Conservation (phyloP, 2,329 filamentous ascomycete genomes). For the Diaporthe sp. region DNA sequence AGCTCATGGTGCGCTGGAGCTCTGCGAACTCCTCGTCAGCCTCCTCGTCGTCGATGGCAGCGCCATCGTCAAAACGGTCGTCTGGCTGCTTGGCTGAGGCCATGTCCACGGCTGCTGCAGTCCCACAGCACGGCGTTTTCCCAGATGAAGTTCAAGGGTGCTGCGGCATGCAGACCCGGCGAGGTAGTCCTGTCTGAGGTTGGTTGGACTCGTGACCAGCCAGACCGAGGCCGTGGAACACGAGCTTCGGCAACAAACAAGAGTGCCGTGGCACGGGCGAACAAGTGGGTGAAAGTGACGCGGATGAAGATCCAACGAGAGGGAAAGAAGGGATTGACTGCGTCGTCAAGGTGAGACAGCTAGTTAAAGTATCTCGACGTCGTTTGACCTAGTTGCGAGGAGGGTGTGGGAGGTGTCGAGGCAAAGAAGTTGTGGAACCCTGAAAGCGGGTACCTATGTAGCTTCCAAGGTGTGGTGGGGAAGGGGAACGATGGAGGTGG, state of each 20-base stretch:
- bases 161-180: neutral
- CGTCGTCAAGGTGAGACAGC: conserved; percentile 29
- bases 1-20: conserved; percentile 56
- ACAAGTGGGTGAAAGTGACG: neutral
- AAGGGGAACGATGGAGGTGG: conserved; percentile 23
- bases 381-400: conserved; percentile 33
- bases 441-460: conserved; percentile 35
- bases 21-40: conserved; percentile 50
- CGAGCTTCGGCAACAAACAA: conserved; percentile 1
- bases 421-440: conserved; percentile 36
- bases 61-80: conserved; percentile 41
- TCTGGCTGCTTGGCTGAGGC: conserved; percentile 12
- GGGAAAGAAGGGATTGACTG: neutral
- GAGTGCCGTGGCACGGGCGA: neutral
- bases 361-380: conserved; percentile 37
- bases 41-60: conserved; percentile 49
- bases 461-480: conserved; percentile 37
- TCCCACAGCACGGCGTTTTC: neutral
- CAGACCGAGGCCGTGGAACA: conserved; percentile 31
- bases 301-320: neutral
- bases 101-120: conserved; percentile 14
- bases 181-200: neutral
- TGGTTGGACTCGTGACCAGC: conserved; percentile 24
- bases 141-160: neutral
- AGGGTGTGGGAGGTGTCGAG: conserved; percentile 32